Percentiles rank a stretch among this genome's conserved stretches.
These are phyloP conservation scores for Pichia sp. DNA, from an alignment of 1,139 yeast genomes.

Conservation along the genomic window DNA sequence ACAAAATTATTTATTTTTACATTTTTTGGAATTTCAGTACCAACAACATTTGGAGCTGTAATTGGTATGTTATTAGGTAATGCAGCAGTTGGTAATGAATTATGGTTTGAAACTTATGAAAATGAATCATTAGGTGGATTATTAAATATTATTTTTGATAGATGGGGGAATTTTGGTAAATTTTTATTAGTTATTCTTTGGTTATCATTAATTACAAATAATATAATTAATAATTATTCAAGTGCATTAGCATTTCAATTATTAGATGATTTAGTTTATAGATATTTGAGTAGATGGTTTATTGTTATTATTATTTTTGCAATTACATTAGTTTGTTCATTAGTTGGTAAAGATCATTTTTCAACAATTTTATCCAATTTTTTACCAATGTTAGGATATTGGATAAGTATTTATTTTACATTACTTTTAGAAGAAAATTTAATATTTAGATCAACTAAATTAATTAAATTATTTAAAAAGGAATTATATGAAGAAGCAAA, in stretches of 20 bases:
- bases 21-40: constrained; percentile 60
- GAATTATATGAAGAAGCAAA: constrained; percentile 36
- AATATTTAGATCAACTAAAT: constrained; percentile 54
- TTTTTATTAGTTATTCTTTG: constrained; percentile 63
- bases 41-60: constrained; percentile 73
- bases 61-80: constrained; percentile 68
- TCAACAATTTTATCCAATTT: constrained; percentile 77
- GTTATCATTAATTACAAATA: constrained; percentile 72
- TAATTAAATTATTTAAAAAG: constrained; percentile 44
- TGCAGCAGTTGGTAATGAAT: constrained; percentile 50
- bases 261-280: constrained; percentile 49
- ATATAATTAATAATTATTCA: constrained; percentile 75
- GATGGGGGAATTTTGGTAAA: constrained; percentile 80
- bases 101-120: constrained; percentile 56
- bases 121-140: constrained; percentile 73
- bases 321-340: constrained; percentile 60
- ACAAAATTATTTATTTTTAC: constrained; percentile 53
- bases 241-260: constrained; percentile 78
- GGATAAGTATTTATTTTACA: constrained; percentile 80
- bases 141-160: constrained; percentile 56
- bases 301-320: constrained; percentile 64
- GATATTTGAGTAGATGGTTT: constrained; percentile 71
- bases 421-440: constrained; percentile 68
- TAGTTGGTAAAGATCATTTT: constrained; percentile 73
- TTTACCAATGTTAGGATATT: constrained; percentile 90